Base-by-base conservation (phyloP, 495 filamentous ascomycete species). In the Durotheca rogersii region DNA sequence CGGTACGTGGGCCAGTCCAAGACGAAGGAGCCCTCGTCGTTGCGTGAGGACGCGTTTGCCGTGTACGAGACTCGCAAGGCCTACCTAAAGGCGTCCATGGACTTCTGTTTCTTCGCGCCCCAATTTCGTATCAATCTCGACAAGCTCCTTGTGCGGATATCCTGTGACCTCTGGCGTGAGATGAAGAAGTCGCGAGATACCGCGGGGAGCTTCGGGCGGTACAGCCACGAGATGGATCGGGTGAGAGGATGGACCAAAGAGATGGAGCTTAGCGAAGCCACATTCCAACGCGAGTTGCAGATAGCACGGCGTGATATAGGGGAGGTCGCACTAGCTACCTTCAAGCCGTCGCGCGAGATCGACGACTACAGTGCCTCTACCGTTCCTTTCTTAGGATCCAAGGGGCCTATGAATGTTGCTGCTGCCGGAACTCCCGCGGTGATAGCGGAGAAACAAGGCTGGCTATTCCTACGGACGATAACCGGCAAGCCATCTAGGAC, bases 41-140 rank as follows among this genome's bases (percentile, higher is more conserved):
- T 98, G 41, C 76, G 94, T 37, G 93, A 98, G 67, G 93, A 98
- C 68, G 92, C 94, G 0, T 98, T 97, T 61, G 85, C 93, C 66
- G 83, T 98, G 27, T 93, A 95, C 55, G 94, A 97, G 76, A 87
- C 90, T 11, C 82, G 92, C 38, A 92, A 90, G 67, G 82, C 83
- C 12, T 98, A 97, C 61, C 76, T 96, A 16, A 92, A 88, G 68
- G 86, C 90, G 0, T 90, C 89, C 6, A 82, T 97, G 81, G 93
- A 98, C 66, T 97, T 90, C 56, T 93, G 89, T 54, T 81, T 94
- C 32, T 77, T 86, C 39, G 89, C 87, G 12, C 90, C 94, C 5
- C 86, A 93, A 62, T 64, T 96, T 17, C 80, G 93, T 16, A 81
- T 81, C 52, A 80, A 82, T 2, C 78, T 98, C 17, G 93, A 97